Evolutionary conservation across 140 eudicot species (phyloP).

Genomic region (Oenanthe javanica): DNA sequence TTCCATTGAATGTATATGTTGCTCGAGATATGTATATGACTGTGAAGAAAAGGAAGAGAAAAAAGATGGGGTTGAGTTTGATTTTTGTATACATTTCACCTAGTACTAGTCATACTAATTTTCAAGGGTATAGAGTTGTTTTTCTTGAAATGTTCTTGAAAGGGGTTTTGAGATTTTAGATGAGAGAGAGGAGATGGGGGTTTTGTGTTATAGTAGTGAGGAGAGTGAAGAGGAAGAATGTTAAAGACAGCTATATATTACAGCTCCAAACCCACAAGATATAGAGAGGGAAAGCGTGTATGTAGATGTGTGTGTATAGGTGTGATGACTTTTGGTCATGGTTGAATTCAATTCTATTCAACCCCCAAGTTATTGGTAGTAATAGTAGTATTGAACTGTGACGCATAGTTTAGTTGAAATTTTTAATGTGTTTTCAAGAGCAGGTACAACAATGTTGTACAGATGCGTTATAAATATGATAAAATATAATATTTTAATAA

Average conservation of each 20-base stretch:
- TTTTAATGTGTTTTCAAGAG: no score
- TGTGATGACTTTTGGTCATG: background rate
- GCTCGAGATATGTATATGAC: conserved; percentile 27
- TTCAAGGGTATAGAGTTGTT: background rate
- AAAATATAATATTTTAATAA: no score
- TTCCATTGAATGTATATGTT: conserved; percentile 29
- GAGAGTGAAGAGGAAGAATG: background rate
- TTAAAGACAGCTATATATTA: conserved; percentile 67
- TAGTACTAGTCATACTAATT: no score
- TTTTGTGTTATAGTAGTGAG: no score
- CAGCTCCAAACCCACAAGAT: conserved; percentile 92
- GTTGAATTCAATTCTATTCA: conserved; percentile 3
- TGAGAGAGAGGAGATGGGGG: background rate
- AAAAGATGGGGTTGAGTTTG: no score
- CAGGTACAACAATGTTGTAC: no score
- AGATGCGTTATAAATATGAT: no score
- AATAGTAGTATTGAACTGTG: no score
- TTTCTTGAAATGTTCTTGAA: background rate
- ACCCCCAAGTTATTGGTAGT: background rate
- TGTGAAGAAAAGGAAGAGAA: no score
- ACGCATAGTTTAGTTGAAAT: no score
- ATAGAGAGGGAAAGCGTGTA: background rate
- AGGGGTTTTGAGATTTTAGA: conserved; percentile 32
- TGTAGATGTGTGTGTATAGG: background rate
- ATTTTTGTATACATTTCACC: no score